Base-by-base conservation (phyloP, 352 stramenopile species). In the Phytophthora europaea region DNA sequence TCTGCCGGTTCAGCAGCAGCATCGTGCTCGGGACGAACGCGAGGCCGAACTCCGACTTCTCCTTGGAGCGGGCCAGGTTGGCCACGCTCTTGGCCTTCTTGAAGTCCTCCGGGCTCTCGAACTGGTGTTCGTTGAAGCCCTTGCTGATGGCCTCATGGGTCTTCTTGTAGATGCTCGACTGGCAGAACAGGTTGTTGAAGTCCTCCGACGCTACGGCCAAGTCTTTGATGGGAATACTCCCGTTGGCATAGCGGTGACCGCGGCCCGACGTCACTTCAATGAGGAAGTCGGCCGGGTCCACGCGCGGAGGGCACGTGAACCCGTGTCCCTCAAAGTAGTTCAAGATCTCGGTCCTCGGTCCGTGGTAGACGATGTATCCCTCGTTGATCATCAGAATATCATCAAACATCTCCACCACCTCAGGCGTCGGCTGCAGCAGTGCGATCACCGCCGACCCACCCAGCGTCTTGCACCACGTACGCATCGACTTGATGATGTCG, bases 391-490 rank as follows among this genome's bases (percentile, higher is more conserved):
- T 85, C 31, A 99, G 82, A 16, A 99, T 86, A 62, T 99, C 87
- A 74, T 99, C 98, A 73, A 99, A 99, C 31, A 97, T 76, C 52
- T 94, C 90, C 15, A 98, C 94, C 2, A 98, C 96, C 79, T 99
- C 97, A 0, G 97, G 96, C 10, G 85, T 82, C 3, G 81, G 81
- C 55, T 88, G 81, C 20, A 82, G 59, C 31, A 85, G 53, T 12
- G 76, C 74, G 20, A 87, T 61, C 12, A 85, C 64, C 33, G 72
- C 61, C 6, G 81, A 80, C 47, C 61, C 90, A 52, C 47, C 69
- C 31, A 74, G 71, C 13, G 69, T 77, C 50, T 74, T 89, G 40
- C 77, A 85, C 54, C 78, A 83, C 38, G 83, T 78, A 2, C 71
- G 74, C 2, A 98, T 40, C 2, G 90, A 67, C 43, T 85, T 88